These are phyloP conservation scores for Pichia kudriavzevii DNA, from an alignment of 1,139 yeast species.

Conservation along the genomic window DNA sequence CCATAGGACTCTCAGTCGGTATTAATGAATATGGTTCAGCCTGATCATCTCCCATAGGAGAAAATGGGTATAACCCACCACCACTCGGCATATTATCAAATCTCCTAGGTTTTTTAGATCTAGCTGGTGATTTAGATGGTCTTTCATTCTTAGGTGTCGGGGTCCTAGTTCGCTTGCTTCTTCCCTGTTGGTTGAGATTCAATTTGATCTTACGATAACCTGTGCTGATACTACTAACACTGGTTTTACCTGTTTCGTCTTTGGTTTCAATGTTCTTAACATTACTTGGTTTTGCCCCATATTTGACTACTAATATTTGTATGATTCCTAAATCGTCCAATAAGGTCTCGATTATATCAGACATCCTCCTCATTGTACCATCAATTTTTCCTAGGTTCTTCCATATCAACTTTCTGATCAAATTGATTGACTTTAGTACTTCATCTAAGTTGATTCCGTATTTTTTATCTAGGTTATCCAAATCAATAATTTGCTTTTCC, in stretches of 20 bases:
- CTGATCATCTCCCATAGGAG: too few species aligned
- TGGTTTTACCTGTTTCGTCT: conserved; percentile 24
- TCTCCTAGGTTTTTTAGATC: too few species aligned
- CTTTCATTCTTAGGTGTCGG: neutral
- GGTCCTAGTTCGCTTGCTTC: conserved; percentile 2
- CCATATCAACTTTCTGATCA: conserved; percentile 30
- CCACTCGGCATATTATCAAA: too few species aligned
- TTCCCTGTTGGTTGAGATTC: conserved; percentile 7
- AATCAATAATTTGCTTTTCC: conserved; percentile 22
- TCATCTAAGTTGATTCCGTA: conserved; percentile 26
- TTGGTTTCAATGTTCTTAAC: conserved; percentile 24
- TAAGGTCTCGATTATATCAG: conserved; percentile 33
- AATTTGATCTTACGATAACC: conserved; percentile 21
- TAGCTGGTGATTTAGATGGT: conserved; percentile 4
- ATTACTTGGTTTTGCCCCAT: conserved; percentile 23
- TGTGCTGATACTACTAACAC: conserved; percentile 26
- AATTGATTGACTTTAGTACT: conserved; percentile 30
- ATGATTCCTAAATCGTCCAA: conserved; percentile 33
- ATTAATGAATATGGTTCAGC: too few species aligned
- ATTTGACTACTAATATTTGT: conserved; percentile 28
- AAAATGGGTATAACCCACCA: too few species aligned
- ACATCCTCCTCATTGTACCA: conserved; percentile 33
- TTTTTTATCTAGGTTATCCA: conserved; percentile 22
- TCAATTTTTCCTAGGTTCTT: conserved; percentile 28
- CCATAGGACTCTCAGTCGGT: too few species aligned